Base-by-base conservation (phyloP, 352 stramenopile genomes). In the Phytophthora cajani region DNA sequence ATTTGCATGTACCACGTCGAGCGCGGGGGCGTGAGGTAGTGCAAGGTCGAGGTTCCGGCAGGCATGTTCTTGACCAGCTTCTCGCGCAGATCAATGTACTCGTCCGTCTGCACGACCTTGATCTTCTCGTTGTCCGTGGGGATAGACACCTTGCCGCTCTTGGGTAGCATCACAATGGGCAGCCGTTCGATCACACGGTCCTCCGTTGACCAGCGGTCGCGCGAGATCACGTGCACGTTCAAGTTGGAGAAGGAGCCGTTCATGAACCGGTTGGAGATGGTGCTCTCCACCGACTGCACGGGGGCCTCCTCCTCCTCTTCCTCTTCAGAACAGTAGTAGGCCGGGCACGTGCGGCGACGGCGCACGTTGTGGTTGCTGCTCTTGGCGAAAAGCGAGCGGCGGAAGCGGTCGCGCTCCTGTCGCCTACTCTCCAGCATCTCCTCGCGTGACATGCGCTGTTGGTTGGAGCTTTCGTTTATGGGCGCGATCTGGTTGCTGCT, bases 1-100 rank as follows among this genome's bases (percentile, higher is more conserved):
- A 91, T 94, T 62, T 94, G 87, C 66, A 94, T 93, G 79, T 81
- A 82, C 87, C 87, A 94, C 30, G 87, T 94, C 5, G 87, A 92
- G 33, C 85, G 84, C 25, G 87, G 87, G 46, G 87, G 87, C 52
- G 85, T 93, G 12, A 94, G 78, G 50, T 91, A 81, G 51, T 86
- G 80, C 56, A 79, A 49, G 8, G 61, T 36, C 5, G 64, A 51
- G 3, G 61, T 38, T 32, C 70, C 69, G 10, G 61, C 67, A 5
- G 69, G 57, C 53, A 94, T 54, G 36, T 80, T 83, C 47, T 79
- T 64, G 30, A 91, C 69, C 44, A 94, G 60, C 51, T 88, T 80
- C 25, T 88, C 85, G n/a, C 77, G 76, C 68, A 94, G 69, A 11
- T 85, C 80, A 54, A 85, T 81, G 62, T 79, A 84, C 63, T 94